Evolutionary conservation across 2,329 filamentous ascomycete species (phyloP), one percentile per base, ranked within the genome.

Genomic region (Cryphonectria nitschkei): DNA sequence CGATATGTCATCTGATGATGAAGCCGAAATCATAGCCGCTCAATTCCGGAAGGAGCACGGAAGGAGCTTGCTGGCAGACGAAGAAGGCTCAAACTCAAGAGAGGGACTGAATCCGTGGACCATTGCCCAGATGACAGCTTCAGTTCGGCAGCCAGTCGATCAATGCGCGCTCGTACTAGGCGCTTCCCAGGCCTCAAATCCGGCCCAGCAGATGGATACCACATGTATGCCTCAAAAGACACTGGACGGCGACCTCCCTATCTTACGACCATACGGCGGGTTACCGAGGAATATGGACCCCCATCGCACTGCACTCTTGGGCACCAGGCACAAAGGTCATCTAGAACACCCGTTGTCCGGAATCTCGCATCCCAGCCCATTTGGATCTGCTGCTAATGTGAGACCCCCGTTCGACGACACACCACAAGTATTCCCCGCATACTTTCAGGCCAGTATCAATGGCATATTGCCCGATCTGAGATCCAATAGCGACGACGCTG

Each of bases 51-150:
- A 68, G 32, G 46, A 54, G 26, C 43, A 63, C 37, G 61, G 60
- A 2, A 34, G 6, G 2, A 13, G 37, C 29, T 8, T 6, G 6
- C 62, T 41, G 19, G 37, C 29, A 58, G 58, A 39, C 14, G 63
- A 67, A 9, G n/a, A 22, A 16, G 61, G 8, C 13, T 26, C 39
- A n/a, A 26, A 60, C 37, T 68, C 69, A 9, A 71, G 67, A 16
- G 72, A 76, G 66, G 75, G 67, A 13, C 72, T 82, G 7, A 82
- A 83, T 69, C 82, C 81, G 32, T 83, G 81, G 81, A 72, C 78
- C 8, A 81, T 82, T 73, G 80, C 82, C 39, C 82, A 80, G 71
- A 76, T 81, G 75, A 79, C 75, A 46, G 74, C 76, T n/a, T 73
- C 76, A 41, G 50, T 63, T 54, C 67, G 67, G 22, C 66, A 65